Evolutionary conservation across 345 rosid species (phyloP).

Genomic region (Rhodamnia rubescens): DNA sequence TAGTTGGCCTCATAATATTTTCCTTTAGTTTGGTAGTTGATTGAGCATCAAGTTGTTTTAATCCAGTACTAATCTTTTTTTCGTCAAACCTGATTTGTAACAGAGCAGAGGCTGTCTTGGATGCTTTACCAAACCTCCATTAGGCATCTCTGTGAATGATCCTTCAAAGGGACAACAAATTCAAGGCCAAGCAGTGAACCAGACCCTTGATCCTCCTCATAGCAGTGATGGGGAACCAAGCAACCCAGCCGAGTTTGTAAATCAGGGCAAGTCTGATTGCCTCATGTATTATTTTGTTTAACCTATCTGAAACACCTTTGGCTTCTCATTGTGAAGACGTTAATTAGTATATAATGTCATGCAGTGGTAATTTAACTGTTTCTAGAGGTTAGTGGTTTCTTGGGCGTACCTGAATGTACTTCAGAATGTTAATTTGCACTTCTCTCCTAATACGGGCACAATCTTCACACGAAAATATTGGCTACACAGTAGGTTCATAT

Average conservation of each 20-base stretch:
- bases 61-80: constrained; percentile 22
- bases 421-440: neutral
- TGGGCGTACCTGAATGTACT: neutral
- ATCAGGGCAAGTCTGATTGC: constrained; percentile 42
- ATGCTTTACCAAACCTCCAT: constrained; percentile 44
- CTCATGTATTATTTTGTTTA: neutral
- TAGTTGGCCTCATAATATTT: neutral
- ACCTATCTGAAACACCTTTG: neutral
- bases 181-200: constrained; percentile 35
- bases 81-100: constrained; percentile 43
- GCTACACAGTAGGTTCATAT: neutral
- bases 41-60: neutral
- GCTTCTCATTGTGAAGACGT: neutral
- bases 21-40: neutral
- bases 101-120: constrained; percentile 97
- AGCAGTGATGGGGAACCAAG: constrained; percentile 30
- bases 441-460: neutral
- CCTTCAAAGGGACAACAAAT: constrained; percentile 41
- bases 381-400: neutral
- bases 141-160: constrained; percentile 30
- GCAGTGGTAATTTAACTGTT: neutral
- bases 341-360: neutral
- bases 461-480: neutral
- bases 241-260: constrained; percentile 56
- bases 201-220: constrained; percentile 15